Conservation (phyloP, 495 filamentous ascomycete species). For the Podospora tetraspora region DNA sequence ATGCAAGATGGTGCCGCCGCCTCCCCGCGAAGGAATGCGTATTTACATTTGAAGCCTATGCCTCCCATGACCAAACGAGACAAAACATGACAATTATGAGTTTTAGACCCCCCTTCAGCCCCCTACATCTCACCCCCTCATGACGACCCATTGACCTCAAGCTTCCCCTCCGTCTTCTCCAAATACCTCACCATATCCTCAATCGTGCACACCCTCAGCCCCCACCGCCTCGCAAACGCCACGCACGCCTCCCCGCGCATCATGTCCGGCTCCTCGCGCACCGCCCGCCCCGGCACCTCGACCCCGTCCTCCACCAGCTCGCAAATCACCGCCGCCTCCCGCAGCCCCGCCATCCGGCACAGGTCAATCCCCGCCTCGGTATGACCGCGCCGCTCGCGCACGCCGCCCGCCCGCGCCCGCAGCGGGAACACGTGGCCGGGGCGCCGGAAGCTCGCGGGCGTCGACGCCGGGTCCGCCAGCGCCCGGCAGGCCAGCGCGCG, state of each 20-base stretch:
- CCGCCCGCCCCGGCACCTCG: constrained; percentile 50
- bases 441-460: constrained; percentile 59
- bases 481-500: constrained; percentile 73
- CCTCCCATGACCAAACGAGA: neutral
- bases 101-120: neutral
- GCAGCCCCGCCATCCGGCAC: constrained; percentile 72
- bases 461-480: constrained; percentile 64
- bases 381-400: constrained; percentile 73
- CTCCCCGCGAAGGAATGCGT: neutral
- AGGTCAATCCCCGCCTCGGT: constrained; percentile 91
- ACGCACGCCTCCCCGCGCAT: constrained; percentile 89
- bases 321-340: constrained; percentile 73
- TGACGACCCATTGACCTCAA: constrained; percentile 36
- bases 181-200: constrained; percentile 79
- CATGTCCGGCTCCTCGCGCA: constrained; percentile 68
- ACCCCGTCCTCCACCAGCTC: constrained; percentile 79
- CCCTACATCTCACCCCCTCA: neutral
- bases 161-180: constrained; percentile 58
- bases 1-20: too few relatives aligned
- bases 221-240: constrained; percentile 81
- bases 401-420: constrained; percentile 71
- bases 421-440: constrained; percentile 92
- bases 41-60: neutral
- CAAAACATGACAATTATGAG: neutral
- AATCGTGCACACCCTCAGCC: constrained; percentile 90